Evolutionary conservation across 106 monocot species (phyloP).

Genomic region (Dactylorhiza incarnata): DNA sequence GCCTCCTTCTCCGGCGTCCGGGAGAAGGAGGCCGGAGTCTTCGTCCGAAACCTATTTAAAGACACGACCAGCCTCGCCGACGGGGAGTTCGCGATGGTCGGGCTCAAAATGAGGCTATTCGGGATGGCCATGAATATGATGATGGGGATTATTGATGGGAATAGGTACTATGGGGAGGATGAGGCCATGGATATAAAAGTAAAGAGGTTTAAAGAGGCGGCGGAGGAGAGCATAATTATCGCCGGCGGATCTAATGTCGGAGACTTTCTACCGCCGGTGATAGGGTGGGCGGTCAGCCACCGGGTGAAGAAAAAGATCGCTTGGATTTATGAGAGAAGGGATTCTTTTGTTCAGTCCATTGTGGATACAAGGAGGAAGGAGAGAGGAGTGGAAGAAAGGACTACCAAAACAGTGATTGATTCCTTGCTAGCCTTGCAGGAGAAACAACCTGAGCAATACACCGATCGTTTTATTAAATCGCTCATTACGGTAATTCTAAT

Average conservation of each 20-base stretch:
- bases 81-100: too few species aligned
- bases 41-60: not conserved
- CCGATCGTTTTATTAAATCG: conserved; percentile 31
- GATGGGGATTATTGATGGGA: too few species aligned
- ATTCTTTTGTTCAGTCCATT: conserved; percentile 19
- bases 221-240: conserved; percentile 6
- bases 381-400: not conserved
- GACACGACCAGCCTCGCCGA: not conserved
- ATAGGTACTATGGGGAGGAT: too few species aligned
- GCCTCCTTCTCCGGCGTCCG: not conserved
- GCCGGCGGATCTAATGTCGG: conserved; percentile 8
- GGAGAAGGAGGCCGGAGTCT: not conserved
- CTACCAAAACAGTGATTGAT: conserved; percentile 12
- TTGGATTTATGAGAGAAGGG: conserved; percentile 6
- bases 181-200: not conserved
- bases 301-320: conserved; percentile 11
- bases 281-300: conserved; percentile 5
- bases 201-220: conserved; percentile 5
- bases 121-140: too few species aligned
- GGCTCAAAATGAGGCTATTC: too few species aligned
- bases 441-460: conserved; percentile 27
- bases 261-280: conserved; percentile 25
- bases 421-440: conserved; percentile 27
- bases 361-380: conserved; percentile 14
- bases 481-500: conserved; percentile 22